Evolutionary conservation across 371 early-diverging fungal species (phyloP), one percentile per base, ranked within the genome.

Genomic region (Phascolomyces articulosus): DNA sequence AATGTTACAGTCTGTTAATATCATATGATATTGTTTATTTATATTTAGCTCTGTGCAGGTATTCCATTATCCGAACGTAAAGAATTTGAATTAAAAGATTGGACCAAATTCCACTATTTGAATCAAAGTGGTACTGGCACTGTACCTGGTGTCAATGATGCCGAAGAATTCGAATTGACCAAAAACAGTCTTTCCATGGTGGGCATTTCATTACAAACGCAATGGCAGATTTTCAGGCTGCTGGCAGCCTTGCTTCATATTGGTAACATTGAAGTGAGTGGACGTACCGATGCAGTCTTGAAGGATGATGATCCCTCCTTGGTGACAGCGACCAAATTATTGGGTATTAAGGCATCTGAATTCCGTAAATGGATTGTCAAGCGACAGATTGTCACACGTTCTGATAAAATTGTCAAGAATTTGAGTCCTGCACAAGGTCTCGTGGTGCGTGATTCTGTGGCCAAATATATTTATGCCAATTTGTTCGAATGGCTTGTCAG

Each of bases 401-500:
- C 85, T 40, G 98, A 98, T 64, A 93, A 89, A 74, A 96, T 96
- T 68, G 85, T 91, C 23, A 87, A 86, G 47, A 89, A 83, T 68
- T 73, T 96, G 54, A 92, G 82, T 65, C 83, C 82, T 20, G 78
- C 86, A 8, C 93, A 94, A 74, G 92, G 96, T 38, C 73, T 79
- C 40, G 87, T 91, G n/a, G 94, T 92, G 40, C 79, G 94, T 23
- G 98, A 98, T 66, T 94, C 96, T 8, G 90, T 97, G 3, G 96
- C 98, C 31, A 97, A 97, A 76, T 96, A 90, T 70, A 86, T 98
- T 61, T 98, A 98, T 78, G 88, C 93, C 10, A 88, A 88, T 65
- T 82, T 98, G 63, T 98, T 98, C 66, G 96, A 96, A 71, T 97
- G 96, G 95, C 76, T 97, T 16, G 95, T 98, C 53, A 85, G 84